Evolutionary conservation across 345 rosid genomes (phyloP).

Genomic region (Passiflora organensis): DNA sequence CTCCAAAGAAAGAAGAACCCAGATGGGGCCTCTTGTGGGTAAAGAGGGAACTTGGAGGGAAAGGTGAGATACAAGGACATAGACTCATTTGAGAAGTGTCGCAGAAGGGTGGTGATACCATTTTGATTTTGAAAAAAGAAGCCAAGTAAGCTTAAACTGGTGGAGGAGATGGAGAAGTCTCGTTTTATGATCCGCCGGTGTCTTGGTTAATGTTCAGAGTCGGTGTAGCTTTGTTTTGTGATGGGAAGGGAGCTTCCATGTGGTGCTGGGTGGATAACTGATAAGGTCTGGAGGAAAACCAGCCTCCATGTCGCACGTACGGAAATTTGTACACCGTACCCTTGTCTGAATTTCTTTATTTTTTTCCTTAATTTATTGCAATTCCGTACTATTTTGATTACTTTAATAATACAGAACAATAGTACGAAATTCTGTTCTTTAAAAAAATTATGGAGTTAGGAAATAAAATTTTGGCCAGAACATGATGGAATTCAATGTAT

Average conservation of each 20-base stretch:
- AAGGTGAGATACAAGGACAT: constrained; percentile 30
- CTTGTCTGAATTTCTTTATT: no score
- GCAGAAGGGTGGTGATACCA: constrained; percentile 42
- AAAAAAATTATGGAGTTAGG: no score
- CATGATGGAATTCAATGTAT: no score
- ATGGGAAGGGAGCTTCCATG: neutral
- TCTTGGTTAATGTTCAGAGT: neutral
- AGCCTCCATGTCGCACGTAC: no score
- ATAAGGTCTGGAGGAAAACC: constrained; percentile 6
- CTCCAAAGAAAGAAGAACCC: constrained; percentile 37
- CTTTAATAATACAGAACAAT: neutral
- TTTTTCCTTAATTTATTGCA: no score
- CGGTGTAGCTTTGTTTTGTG: neutral
- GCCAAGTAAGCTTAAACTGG: neutral
- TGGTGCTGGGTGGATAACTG: neutral
- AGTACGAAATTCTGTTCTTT: neutral
- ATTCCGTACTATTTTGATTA: neutral
- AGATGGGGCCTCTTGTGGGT: constrained; percentile 23
- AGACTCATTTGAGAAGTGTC: constrained; percentile 29
- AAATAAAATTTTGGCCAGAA: no score
- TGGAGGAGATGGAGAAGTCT: neutral
- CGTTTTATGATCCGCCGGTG: neutral
- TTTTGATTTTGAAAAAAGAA: constrained; percentile 8
- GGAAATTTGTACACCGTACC: no score
- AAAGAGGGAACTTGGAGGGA: constrained; percentile 34